A percentile compares a stretch with the other conserved stretches of the same genome.
Evolutionary conservation across 2,329 filamentous ascomycete genomes (phyloP).

Genomic region (Alternaria sp.): DNA sequence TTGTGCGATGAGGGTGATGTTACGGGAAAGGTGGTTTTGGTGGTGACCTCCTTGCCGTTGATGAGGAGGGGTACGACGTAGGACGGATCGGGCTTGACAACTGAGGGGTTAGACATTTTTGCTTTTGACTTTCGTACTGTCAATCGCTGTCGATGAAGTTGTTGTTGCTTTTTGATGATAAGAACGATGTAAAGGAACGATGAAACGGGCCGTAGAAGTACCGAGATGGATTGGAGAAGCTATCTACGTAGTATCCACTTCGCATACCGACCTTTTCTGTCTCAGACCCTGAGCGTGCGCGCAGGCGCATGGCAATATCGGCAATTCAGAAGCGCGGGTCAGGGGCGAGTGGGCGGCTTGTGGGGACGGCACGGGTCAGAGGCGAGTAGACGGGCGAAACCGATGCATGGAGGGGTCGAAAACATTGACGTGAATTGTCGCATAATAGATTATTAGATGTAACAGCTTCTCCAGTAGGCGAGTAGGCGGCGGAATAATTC

Average conservation of each 20-base stretch:
- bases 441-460: not conserved
- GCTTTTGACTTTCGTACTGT: not conserved
- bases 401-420: not conserved
- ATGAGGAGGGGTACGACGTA: slow-evolving; percentile 56
- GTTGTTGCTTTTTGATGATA: not conserved
- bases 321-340: not conserved
- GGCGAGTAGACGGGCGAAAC: slow-evolving; percentile 4
- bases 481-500: not conserved
- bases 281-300: not conserved
- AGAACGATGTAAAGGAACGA: not conserved
- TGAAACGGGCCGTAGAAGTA: not conserved
- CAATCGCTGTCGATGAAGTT: not conserved
- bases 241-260: not conserved
- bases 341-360: slow-evolving; percentile 2
- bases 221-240: not conserved
- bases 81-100: slow-evolving; percentile 19
- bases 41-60: slow-evolving; percentile 56
- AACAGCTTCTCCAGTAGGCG: not conserved
- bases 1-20: slow-evolving; percentile 62
- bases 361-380: slow-evolving; percentile 4
- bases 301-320: slow-evolving; percentile 2
- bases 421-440: not conserved
- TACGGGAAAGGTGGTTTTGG: slow-evolving; percentile 61
- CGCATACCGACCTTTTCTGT: not conserved
- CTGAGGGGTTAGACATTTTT: slow-evolving; percentile 10